Evolutionary conservation across 805 yeast species (phyloP).

Genomic region (Candida manassasensis): DNA sequence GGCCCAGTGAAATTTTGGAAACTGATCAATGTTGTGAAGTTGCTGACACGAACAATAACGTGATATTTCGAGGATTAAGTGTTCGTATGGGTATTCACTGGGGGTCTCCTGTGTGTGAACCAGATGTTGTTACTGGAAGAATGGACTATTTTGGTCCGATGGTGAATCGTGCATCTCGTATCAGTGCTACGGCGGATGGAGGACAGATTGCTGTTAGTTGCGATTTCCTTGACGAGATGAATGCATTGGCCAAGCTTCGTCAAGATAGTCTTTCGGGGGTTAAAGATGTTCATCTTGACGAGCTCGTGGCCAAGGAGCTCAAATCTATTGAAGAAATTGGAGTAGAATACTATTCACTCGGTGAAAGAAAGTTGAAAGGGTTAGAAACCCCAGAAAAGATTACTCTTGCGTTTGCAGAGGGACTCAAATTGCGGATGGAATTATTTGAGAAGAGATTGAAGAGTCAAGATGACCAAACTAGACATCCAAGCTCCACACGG

Average conservation of each 20-base stretch:
- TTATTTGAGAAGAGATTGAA: conserved; percentile 26
- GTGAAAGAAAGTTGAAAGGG: conserved; percentile 89
- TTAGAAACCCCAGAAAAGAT: conserved; percentile 88
- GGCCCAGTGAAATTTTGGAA: conserved; percentile 91
- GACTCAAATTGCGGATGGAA: conserved; percentile 56
- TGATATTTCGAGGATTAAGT: conserved; percentile 80
- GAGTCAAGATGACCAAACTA: conserved; percentile 19
- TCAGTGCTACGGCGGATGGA: conserved; percentile 93
- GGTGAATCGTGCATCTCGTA: conserved; percentile 93
- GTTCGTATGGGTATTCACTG: conserved; percentile 99
- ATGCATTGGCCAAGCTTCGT: conserved; percentile 49
- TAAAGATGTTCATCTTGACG: conserved; percentile 45
- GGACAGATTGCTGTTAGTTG: conserved; percentile 91
- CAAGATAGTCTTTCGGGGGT: conserved; percentile 33
- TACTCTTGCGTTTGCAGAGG: conserved; percentile 70
- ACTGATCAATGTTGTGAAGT: conserved; percentile 81
- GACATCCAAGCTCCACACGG: conserved; percentile 20
- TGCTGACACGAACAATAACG: conserved; percentile 53
- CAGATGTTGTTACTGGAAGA: conserved; percentile 89
- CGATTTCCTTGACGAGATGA: conserved; percentile 74
- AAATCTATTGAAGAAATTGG: conserved; percentile 63
- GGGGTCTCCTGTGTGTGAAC: conserved; percentile 96
- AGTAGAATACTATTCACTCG: conserved; percentile 61
- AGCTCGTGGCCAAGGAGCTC: conserved; percentile 61
- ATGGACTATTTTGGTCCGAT: conserved; percentile 99